Percentiles rank a stretch among this genome's conserved stretches.
These are phyloP conservation scores for Septoria linicola DNA, from an alignment of 2,329 filamentous ascomycete genomes.

Conservation along the genomic window DNA sequence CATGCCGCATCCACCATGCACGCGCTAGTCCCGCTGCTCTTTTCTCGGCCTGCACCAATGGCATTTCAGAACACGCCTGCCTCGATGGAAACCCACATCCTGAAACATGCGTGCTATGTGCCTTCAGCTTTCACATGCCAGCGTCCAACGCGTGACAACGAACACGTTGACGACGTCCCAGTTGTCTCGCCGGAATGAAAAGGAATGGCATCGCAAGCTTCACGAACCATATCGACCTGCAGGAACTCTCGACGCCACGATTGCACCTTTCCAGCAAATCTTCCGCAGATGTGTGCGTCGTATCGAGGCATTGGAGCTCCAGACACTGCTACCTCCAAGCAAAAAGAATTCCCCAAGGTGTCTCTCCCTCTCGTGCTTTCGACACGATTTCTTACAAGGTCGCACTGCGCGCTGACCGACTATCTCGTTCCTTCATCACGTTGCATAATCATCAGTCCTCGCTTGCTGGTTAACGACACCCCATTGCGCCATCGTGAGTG, in stretches of 20 bases:
- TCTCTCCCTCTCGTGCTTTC: no score
- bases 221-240: not conserved
- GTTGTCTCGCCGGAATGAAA: not conserved
- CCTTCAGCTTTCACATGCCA: constrained; percentile 5
- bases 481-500: constrained; percentile 13
- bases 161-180: no score
- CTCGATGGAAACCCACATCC: not conserved
- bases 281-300: not conserved
- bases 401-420: not conserved
- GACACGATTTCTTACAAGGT: no score
- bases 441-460: no score
- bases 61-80: not conserved
- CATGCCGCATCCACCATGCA: no score
- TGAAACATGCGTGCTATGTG: constrained; percentile 9
- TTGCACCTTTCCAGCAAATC: no score
- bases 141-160: not conserved
- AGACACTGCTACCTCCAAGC: no score
- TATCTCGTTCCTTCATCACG: not conserved
- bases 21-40: no score
- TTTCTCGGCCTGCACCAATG: not conserved
- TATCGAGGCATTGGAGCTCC: no score
- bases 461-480: no score
- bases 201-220: not conserved
- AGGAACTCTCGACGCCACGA: not conserved
- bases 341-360: no score